Percentiles rank a stretch among this genome's conserved stretches.
Evolutionary conservation across 257 asterid species (phyloP).

Genomic region (Catharanthus roseus): DNA sequence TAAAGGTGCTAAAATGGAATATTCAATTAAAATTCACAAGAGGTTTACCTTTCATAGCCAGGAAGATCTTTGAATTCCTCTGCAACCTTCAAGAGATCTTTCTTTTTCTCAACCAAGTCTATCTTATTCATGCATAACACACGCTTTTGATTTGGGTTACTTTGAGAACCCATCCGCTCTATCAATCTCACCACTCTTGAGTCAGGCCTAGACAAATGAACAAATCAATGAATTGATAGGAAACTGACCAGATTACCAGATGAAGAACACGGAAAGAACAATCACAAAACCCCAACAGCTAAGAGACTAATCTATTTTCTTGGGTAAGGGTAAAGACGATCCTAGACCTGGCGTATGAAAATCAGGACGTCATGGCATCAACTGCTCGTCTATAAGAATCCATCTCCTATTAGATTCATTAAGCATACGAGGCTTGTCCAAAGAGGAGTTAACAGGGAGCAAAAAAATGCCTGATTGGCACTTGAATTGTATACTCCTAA

Average conservation of each 20-base stretch:
- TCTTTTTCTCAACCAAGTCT: constrained; percentile 76
- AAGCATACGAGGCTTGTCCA: background rate
- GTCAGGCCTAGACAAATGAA: constrained; percentile 55
- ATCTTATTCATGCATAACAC: constrained; percentile 84
- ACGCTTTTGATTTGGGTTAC: constrained; percentile 62
- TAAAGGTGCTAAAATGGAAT: too few relatives aligned
- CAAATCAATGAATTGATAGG: background rate
- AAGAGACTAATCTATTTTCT: background rate
- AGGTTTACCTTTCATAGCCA: constrained; percentile 70
- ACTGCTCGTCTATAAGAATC: background rate
- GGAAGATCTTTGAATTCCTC: constrained; percentile 77
- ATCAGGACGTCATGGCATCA: background rate
- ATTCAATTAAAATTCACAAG: too few relatives aligned
- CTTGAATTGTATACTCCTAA: too few relatives aligned
- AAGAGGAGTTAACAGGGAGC: too few relatives aligned
- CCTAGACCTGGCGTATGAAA: background rate
- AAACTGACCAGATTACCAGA: background rate
- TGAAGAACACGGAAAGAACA: background rate
- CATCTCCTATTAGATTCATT: background rate
- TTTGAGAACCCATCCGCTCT: constrained; percentile 76
- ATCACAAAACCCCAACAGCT: background rate
- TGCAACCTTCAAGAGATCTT: constrained; percentile 58
- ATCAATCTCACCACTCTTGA: constrained; percentile 91
- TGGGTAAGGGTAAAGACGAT: too few relatives aligned
- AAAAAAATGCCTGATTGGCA: too few relatives aligned